Percentiles rank a stretch among this genome's conserved stretches.
Evolutionary conservation across 1,284 basidiomycete genomes (phyloP).

Genomic region (Apiotrichum montevideense): DNA sequence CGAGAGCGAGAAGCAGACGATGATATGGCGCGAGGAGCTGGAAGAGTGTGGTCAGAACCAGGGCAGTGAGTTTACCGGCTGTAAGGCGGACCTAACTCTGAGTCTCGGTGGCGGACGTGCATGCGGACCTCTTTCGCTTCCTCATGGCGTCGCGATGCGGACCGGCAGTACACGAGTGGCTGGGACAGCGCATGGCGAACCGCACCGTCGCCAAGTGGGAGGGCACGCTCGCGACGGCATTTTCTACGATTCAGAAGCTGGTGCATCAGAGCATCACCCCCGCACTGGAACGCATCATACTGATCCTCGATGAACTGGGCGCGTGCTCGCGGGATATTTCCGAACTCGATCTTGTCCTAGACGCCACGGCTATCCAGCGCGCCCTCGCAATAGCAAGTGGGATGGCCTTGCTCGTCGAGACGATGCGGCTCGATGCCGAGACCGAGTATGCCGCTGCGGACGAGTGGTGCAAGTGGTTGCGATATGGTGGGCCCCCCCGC

Average conservation of each 20-base stretch:
- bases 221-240: conserved; percentile 23
- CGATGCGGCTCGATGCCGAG: conserved; percentile 31
- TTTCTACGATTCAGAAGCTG: conserved; percentile 28
- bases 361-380: not conserved
- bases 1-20: conserved; percentile 39
- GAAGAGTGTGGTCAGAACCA: conserved; percentile 39
- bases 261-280: conserved; percentile 35
- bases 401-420: conserved; percentile 20
- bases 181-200: conserved; percentile 39
- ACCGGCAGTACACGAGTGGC: conserved; percentile 37
- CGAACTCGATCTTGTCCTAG: not conserved
- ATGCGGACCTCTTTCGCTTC: conserved; percentile 40
- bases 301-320: conserved; percentile 37
- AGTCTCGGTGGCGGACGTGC: conserved; percentile 31
- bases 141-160: conserved; percentile 37
- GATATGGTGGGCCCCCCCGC: conserved; percentile 29
- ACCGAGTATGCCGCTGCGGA: conserved; percentile 25
- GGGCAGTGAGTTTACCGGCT: conserved; percentile 26
- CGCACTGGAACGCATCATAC: conserved; percentile 33
- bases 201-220: conserved; percentile 43
- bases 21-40: conserved; percentile 41
- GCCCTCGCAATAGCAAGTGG: conserved; percentile 4
- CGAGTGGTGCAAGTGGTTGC: conserved; percentile 43
- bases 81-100: not conserved
- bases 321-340: conserved; percentile 21